These are phyloP conservation scores for Ochromonadaceae sp. DNA, from an alignment of 352 stramenopile species.

Conservation along the genomic window DNA sequence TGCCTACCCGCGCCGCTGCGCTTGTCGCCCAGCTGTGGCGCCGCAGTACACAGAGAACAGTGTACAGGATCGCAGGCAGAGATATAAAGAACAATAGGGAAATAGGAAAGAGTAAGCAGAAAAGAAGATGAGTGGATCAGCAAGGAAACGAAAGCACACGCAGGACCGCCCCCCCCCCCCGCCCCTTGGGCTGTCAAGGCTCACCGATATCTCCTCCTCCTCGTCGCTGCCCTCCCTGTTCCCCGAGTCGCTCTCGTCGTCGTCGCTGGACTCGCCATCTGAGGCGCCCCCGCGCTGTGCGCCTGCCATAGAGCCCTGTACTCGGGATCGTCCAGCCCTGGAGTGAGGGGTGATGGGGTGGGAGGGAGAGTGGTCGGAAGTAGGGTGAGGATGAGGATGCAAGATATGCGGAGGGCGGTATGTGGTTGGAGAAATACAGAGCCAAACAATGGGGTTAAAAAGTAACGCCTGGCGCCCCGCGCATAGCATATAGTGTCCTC, in stretches of 20 bases:
- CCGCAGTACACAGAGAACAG: no score
- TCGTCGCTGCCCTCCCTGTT: not conserved
- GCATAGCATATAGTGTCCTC: not conserved
- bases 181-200: not conserved
- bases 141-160: not conserved
- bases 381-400: not conserved
- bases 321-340: not conserved
- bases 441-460: no score
- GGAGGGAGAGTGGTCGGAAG: no score
- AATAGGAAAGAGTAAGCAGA: not conserved
- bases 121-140: not conserved
- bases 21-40: no score
- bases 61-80: no score
- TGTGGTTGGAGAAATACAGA: no score
- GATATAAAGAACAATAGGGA: no score
- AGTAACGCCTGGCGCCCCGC: no score
- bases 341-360: no score
- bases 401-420: not conserved
- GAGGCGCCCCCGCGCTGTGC: not conserved
- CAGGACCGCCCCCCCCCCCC: not conserved
- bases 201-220: constrained; percentile 13
- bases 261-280: not conserved
- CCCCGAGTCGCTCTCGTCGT: not conserved
- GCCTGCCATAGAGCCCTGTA: not conserved
- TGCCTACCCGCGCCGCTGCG: not conserved